Conservation (phyloP, 177 flowering plant species). For the Vitis hybrid region DNA sequence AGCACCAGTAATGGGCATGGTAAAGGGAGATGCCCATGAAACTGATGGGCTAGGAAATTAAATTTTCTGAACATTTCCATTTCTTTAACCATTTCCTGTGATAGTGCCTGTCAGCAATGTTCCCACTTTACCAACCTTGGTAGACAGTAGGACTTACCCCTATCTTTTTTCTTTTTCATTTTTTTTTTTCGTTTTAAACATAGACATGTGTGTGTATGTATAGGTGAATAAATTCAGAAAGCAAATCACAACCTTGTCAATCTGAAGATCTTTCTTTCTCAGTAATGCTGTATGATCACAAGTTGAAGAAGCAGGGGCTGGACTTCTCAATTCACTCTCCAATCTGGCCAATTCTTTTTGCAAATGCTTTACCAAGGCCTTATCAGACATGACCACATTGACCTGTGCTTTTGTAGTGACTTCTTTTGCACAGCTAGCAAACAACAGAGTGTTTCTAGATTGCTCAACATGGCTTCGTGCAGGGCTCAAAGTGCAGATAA, state of each 20-base stretch:
- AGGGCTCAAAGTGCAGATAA: conserved; percentile 54
- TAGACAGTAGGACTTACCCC: too few relatives aligned
- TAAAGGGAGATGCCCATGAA: too few relatives aligned
- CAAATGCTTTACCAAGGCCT: conserved; percentile 58
- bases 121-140: too few relatives aligned
- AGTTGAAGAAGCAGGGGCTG: conserved; percentile 31
- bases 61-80: too few relatives aligned
- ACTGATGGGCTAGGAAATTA: too few relatives aligned
- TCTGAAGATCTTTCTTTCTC: conserved; percentile 64
- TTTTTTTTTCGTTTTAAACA: background rate
- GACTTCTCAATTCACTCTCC: conserved; percentile 48
- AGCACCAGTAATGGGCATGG: too few relatives aligned
- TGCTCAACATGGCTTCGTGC: conserved; percentile 56
- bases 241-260: conserved; percentile 51
- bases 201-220: background rate
- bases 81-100: too few relatives aligned
- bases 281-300: conserved; percentile 36
- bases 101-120: too few relatives aligned
- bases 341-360: conserved; percentile 53
- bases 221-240: background rate
- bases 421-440: conserved; percentile 58
- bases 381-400: conserved; percentile 62
- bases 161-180: too few relatives aligned
- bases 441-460: conserved; percentile 53
- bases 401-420: conserved; percentile 55